Conservation (phyloP, 768 basidiomycete genomes). For the Macrolepiota albuminosa region DNA sequence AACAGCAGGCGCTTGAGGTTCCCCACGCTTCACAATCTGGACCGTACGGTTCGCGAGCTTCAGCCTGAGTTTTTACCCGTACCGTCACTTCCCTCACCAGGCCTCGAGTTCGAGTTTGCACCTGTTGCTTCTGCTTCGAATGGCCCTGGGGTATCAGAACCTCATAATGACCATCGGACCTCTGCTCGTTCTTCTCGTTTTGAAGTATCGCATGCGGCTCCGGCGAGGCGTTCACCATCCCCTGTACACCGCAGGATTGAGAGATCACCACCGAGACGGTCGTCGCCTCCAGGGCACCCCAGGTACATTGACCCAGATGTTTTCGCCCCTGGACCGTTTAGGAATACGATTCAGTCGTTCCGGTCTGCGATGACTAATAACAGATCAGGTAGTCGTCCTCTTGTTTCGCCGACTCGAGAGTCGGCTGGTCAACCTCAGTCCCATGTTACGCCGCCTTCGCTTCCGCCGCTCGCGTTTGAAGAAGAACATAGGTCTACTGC, state of each 20-base stretch:
- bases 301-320: slow-evolving; percentile 27
- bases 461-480: slow-evolving; percentile 37
- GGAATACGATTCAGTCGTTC: slow-evolving; percentile 39
- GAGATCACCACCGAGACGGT: slow-evolving; percentile 2
- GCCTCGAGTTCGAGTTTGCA: slow-evolving; percentile 18
- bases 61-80: slow-evolving; percentile 9
- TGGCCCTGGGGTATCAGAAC: not conserved
- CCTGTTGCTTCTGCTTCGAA: not conserved
- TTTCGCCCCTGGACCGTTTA: slow-evolving; percentile 43
- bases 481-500: slow-evolving; percentile 10
- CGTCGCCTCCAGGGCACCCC: slow-evolving; percentile 10
- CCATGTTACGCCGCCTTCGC: slow-evolving; percentile 15
- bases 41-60: not conserved
- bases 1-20: not conserved
- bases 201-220: not conserved
- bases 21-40: not conserved
- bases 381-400: slow-evolving; percentile 4
- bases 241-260: slow-evolving; percentile 2
- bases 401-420: not conserved
- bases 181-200: not conserved
- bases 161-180: not conserved
- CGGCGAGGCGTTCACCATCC: slow-evolving; percentile 6
- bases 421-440: not conserved
- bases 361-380: slow-evolving; percentile 13
- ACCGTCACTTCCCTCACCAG: slow-evolving; percentile 21